phyloP scores from a whole-genome alignment of 495 filamentous ascomycete genomes.

The Lasiosphaeria ovina region DNA sequence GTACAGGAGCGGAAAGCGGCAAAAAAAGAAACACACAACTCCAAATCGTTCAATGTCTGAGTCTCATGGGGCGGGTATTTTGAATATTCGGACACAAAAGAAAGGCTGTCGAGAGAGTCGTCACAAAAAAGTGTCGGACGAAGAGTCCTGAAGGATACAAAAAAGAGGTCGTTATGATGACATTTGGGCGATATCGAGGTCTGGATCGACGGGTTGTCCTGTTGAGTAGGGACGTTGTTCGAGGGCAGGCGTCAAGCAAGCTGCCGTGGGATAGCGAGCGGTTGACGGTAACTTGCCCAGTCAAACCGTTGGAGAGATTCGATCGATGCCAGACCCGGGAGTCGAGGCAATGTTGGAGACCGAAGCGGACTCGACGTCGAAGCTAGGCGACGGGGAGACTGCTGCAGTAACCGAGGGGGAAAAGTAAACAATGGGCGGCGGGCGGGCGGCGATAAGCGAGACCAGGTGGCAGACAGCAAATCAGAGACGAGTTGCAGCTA shows the following conservation, averaged over 20 bases:
- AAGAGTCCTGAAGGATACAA: constrained; percentile 49
- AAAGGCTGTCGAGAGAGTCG: constrained; percentile 39
- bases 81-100: constrained; percentile 47
- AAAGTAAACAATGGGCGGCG: neutral
- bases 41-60: constrained; percentile 59
- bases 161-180: constrained; percentile 67
- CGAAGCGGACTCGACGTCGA: constrained; percentile 5
- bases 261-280: constrained; percentile 8
- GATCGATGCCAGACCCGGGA: constrained; percentile 1
- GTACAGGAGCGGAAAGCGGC: constrained; percentile 45
- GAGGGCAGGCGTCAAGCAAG: constrained; percentile 5
- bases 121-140: constrained; percentile 46
- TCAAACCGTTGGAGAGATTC: constrained; percentile 8
- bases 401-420: neutral
- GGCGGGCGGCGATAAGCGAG: constrained; percentile 1
- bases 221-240: constrained; percentile 5
- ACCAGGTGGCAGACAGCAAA: constrained; percentile 40
- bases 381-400: constrained; percentile 7
- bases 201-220: constrained; percentile 33
- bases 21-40: constrained; percentile 49
- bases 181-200: constrained; percentile 56
- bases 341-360: neutral
- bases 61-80: constrained; percentile 64
- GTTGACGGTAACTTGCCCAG: constrained; percentile 8
- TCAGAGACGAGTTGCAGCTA: constrained; percentile 29